phyloP scores from a whole-genome alignment of 2,329 filamentous ascomycete genomes.

The Mariannaea sp. region DNA sequence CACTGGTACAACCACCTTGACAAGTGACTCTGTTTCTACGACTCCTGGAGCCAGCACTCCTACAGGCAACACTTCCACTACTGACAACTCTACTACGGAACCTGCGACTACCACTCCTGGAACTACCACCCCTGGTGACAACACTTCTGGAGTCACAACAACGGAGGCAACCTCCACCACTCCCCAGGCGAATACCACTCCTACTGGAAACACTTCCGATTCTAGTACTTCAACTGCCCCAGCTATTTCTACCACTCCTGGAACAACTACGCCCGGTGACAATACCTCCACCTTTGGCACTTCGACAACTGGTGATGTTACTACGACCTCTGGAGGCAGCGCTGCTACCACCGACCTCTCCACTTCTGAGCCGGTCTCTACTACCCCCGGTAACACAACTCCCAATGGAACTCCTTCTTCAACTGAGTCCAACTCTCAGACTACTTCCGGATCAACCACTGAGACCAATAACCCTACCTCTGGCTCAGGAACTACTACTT shows the following conservation, averaged over 20 bases:
- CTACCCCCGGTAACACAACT: too few relatives aligned
- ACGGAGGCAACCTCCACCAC: constrained; percentile 1
- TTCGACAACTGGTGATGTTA: too few relatives aligned
- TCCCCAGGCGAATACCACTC: too few relatives aligned
- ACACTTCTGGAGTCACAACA: constrained; percentile 17
- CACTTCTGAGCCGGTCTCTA: too few relatives aligned
- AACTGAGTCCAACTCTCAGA: background rate
- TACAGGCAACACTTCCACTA: background rate
- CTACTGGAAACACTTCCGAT: background rate
- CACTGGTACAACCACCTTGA: background rate
- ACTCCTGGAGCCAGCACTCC: too few relatives aligned
- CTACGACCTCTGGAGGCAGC: too few relatives aligned
- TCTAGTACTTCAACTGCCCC: background rate
- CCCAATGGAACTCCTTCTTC: constrained; percentile 12
- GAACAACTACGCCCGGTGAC: constrained; percentile 22
- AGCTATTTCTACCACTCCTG: background rate
- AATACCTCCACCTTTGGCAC: too few relatives aligned
- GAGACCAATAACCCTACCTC: background rate
- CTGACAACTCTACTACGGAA: background rate
- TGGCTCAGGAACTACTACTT: background rate
- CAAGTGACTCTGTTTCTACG: too few relatives aligned
- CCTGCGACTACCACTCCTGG: constrained; percentile 1
- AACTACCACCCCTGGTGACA: constrained; percentile 23
- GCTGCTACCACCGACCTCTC: too few relatives aligned
- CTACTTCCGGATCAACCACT: background rate